These are phyloP conservation scores for Fistulina hepatica DNA, from an alignment of 1,284 basidiomycete species.

Conservation along the genomic window DNA sequence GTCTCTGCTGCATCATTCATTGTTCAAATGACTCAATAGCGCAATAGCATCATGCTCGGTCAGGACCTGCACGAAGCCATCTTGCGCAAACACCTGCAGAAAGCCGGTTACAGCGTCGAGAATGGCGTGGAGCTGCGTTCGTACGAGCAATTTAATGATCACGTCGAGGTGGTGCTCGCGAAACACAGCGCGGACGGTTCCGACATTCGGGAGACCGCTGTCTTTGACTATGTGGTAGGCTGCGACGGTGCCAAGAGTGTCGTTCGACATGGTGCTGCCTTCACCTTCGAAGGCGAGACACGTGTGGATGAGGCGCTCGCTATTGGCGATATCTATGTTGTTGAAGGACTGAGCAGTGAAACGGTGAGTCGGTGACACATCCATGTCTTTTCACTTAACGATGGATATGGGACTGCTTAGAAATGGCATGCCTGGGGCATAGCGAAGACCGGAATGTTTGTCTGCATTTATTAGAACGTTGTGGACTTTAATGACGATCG, in stretches of 20 bases:
- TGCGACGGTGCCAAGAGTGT: slow-evolving; percentile 25
- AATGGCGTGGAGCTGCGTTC: slow-evolving; percentile 19
- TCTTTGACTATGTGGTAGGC: slow-evolving; percentile 25
- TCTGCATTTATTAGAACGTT: neutral
- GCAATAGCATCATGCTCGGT: slow-evolving; percentile 21
- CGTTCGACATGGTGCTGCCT: slow-evolving; percentile 3
- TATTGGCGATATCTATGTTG: slow-evolving; percentile 7
- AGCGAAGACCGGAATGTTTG: slow-evolving; percentile 5
- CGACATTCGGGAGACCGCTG: slow-evolving; percentile 8
- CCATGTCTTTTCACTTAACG: neutral
- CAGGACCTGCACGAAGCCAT: slow-evolving; percentile 23
- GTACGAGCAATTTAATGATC: slow-evolving; percentile 18
- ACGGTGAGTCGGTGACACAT: neutral
- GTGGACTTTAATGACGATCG: neutral
- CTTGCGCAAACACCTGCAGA: slow-evolving; percentile 21
- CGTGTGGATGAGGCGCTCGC: slow-evolving; percentile 8
- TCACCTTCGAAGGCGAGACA: slow-evolving; percentile 8
- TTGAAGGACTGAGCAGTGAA: neutral
- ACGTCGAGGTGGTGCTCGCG: slow-evolving; percentile 14
- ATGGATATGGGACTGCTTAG: neutral
- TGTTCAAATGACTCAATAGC: slow-evolving; percentile 6
- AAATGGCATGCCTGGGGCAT: slow-evolving; percentile 9
- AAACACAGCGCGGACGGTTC: slow-evolving; percentile 4
- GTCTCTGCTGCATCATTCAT: slow-evolving; percentile 16
- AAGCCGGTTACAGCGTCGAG: slow-evolving; percentile 21